Percentiles rank a stretch among this genome's conserved stretches.
phyloP scores from a whole-genome alignment of 805 yeast species.

The Candida morakotiae region DNA sequence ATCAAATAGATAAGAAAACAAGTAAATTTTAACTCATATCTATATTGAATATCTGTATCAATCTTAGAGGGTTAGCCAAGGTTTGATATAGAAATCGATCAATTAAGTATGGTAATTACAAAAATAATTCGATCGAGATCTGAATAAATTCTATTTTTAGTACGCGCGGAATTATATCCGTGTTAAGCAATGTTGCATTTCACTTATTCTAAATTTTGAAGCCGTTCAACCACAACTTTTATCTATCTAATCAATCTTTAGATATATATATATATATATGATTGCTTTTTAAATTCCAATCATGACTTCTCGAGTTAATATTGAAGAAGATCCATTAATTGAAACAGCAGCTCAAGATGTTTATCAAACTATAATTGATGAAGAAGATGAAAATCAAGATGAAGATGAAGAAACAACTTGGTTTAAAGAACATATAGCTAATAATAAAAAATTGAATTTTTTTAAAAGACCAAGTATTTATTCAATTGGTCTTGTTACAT shows the following conservation, averaged over 20 bases:
- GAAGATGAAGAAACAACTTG: constrained; percentile 36
- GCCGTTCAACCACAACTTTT: not conserved
- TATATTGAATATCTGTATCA: too few relatives aligned
- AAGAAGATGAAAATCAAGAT: constrained; percentile 23
- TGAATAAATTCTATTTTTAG: not conserved
- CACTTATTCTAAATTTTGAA: not conserved
- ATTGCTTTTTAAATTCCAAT: not conserved
- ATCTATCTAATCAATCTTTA: too few relatives aligned
- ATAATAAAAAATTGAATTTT: constrained; percentile 42
- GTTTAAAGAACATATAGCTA: constrained; percentile 40
- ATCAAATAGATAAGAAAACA: too few relatives aligned
- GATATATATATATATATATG: not conserved
- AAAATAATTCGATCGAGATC: too few relatives aligned
- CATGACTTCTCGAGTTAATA: not conserved
- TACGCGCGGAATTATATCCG: not conserved
- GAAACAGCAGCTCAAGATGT: constrained; percentile 3
- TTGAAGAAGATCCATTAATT: constrained; percentile 1
- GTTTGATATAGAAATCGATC: too few relatives aligned
- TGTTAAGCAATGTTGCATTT: not conserved
- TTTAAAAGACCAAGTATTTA: constrained; percentile 47
- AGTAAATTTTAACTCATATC: too few relatives aligned
- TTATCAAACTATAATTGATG: constrained; percentile 5
- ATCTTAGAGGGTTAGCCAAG: too few relatives aligned
- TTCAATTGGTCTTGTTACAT: constrained; percentile 38
- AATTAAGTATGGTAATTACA: too few relatives aligned